phyloP scores from a whole-genome alignment of 176 grass and related monocot genomes.

The Hordeum marinum region DNA sequence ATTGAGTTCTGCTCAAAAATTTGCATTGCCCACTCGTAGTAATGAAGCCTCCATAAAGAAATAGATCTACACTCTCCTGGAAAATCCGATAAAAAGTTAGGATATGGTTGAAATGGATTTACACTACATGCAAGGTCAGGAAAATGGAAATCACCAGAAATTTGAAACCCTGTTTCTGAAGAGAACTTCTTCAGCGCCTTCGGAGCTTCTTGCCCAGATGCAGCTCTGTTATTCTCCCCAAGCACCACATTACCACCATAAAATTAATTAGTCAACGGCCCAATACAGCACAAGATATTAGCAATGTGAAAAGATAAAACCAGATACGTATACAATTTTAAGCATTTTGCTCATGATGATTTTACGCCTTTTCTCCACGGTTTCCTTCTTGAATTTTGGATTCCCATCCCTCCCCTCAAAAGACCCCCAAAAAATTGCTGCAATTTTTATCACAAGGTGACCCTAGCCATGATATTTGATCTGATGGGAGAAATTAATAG shows the following conservation, averaged over 20 bases:
- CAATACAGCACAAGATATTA: conserved; percentile 13
- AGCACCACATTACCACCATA: conserved; percentile 15
- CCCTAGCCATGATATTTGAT: neutral
- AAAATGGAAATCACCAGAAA: conserved; percentile 56
- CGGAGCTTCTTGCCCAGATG: conserved; percentile 61
- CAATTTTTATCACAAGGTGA: neutral
- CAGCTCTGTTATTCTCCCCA: conserved; percentile 58
- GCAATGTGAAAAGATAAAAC: conserved; percentile 8
- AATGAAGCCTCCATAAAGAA: conserved; percentile 76
- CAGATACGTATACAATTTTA: neutral
- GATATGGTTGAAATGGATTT: conserved; percentile 4
- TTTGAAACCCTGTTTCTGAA: conserved; percentile 72
- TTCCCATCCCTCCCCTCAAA: neutral
- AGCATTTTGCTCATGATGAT: neutral
- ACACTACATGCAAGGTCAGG: conserved; percentile 6
- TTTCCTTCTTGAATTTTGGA: neutral
- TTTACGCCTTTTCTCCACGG: neutral
- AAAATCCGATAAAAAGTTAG: conserved; percentile 11
- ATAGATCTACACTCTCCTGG: conserved; percentile 57
- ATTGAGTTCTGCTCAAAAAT: conserved; percentile 79
- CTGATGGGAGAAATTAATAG: neutral
- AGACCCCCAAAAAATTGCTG: neutral
- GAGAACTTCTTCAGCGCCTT: conserved; percentile 60
- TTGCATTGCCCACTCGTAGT: conserved; percentile 90
- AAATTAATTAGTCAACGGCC: neutral